phyloP scores from a whole-genome alignment of 1,139 yeast genomes.

The Geotrichum citri-aurantii region DNA sequence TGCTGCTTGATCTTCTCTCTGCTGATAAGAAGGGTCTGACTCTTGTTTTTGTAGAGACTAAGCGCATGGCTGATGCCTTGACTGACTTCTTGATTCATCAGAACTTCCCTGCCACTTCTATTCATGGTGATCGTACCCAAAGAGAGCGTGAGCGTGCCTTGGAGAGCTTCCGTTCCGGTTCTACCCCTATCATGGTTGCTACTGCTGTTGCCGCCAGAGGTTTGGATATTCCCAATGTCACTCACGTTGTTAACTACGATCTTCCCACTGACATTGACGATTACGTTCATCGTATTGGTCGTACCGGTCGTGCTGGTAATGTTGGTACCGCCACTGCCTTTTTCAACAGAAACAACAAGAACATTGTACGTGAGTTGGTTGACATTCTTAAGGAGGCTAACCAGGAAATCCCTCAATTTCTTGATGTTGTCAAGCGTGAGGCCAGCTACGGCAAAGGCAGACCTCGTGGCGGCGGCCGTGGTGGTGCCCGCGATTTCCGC shows the following conservation, averaged over 20 bases:
- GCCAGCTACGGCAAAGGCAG: constrained; percentile 56
- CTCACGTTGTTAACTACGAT: constrained; percentile 95
- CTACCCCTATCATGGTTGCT: constrained; percentile 90
- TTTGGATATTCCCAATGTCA: constrained; percentile 97
- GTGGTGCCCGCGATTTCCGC: constrained; percentile 36
- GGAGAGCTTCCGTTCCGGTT: constrained; percentile 79
- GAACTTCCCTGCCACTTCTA: constrained; percentile 94
- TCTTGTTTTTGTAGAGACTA: constrained; percentile 93
- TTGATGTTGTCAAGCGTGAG: constrained; percentile 77
- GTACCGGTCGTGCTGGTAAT: constrained; percentile 99
- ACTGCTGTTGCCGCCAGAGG: constrained; percentile 99
- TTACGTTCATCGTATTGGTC: constrained; percentile 98
- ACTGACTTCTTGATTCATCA: constrained; percentile 88
- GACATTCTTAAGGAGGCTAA: constrained; percentile 91
- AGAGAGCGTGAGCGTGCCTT: constrained; percentile 96
- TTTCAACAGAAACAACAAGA: constrained; percentile 92
- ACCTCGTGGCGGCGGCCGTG: constrained; percentile 39
- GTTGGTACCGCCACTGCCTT: constrained; percentile 97
- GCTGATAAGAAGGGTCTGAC: constrained; percentile 77
- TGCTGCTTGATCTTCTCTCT: constrained; percentile 80
- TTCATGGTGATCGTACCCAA: constrained; percentile 98
- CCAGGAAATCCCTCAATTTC: constrained; percentile 92
- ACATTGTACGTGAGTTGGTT: constrained; percentile 79
- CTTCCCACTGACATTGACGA: constrained; percentile 96
- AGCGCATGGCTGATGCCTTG: constrained; percentile 95